Evolutionary conservation across 2,329 filamentous ascomycete genomes (phyloP), one percentile per base, ranked within the genome.

Genomic region (Fusarium caatingaense): DNA sequence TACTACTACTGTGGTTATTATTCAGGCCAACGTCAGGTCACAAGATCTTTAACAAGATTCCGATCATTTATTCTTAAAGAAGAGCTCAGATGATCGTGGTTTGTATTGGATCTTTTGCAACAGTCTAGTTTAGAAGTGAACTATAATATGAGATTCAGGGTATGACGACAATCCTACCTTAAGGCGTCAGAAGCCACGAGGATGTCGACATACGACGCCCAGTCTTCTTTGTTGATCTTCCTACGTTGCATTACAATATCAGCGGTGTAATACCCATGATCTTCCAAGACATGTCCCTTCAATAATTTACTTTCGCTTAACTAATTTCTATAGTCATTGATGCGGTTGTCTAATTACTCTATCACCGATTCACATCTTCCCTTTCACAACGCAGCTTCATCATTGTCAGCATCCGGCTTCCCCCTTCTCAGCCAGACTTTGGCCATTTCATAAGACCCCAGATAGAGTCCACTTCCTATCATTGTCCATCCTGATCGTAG

Each of bases 381-480:
- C 40, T 27, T 25, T 64, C 32, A 78, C 40, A 76, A 50, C 15
- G 47, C 72, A 13, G 53, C 64, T 8, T 78, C 83, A 18, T 84
- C 82, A 49, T 84, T 82, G 44, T 51, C 34, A 28, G 70, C 34
- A 25, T 75, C 77, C 55, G 81, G 80, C 67, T 83, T 86, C 56
- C 80, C 77, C 48, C 78, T 74, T 51, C 80, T 83, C 67, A 91
- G 78, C 84, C 88, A 93, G 41, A 87, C 82, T 76, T 93, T 90
- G 12, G 92, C 91, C 69, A 90, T 90, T 79, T 97, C 94, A 80
- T 97, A 97, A 45, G 92, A 91, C 25, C 93, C 93, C 44, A 97
- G 81, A 83, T 97, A 97, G 59, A 97, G 81, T 6, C 93, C 93
- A 76, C 92, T 92, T 1, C 93, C 93, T 8, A 97, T 70, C 56